Evolutionary conservation across 23 red algal genomes (phyloP).

Genomic region (Gracilaria gracilis): DNA sequence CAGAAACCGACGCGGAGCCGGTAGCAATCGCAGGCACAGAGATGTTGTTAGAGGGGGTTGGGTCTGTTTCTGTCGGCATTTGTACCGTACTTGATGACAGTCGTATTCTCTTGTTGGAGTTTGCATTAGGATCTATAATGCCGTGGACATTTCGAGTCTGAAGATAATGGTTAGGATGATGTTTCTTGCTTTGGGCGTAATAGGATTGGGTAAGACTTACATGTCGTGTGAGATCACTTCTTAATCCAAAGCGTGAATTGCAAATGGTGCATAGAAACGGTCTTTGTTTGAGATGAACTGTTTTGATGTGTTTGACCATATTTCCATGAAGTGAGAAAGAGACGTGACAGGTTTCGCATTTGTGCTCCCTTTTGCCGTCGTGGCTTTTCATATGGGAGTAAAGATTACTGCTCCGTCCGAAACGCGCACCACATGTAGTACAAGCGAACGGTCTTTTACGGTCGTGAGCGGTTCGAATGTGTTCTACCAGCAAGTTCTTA

Average conservation of each 20-base stretch:
- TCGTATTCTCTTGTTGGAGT: constrained; percentile 31
- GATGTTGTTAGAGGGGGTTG: background rate
- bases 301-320: constrained; percentile 69
- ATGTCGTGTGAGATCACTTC: constrained; percentile 62
- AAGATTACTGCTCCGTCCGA: constrained; percentile 64
- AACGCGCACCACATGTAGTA: constrained; percentile 52
- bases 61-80: background rate
- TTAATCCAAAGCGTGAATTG: constrained; percentile 62
- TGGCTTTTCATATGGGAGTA: constrained; percentile 71
- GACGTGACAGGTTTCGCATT: constrained; percentile 73
- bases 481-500: constrained; percentile 72
- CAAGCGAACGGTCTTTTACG: constrained; percentile 71
- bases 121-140: constrained; percentile 8
- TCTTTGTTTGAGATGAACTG: constrained; percentile 69
- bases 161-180: background rate
- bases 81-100: background rate
- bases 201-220: constrained; percentile 12
- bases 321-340: constrained; percentile 68
- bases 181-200: background rate
- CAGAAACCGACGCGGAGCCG: background rate
- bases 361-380: constrained; percentile 60
- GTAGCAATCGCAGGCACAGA: no score
- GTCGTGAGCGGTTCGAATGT: constrained; percentile 67
- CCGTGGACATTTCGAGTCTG: constrained; percentile 37
- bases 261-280: constrained; percentile 73